Base-by-base conservation (phyloP, 441 rosid genomes). In the Geranium incanum region DNA sequence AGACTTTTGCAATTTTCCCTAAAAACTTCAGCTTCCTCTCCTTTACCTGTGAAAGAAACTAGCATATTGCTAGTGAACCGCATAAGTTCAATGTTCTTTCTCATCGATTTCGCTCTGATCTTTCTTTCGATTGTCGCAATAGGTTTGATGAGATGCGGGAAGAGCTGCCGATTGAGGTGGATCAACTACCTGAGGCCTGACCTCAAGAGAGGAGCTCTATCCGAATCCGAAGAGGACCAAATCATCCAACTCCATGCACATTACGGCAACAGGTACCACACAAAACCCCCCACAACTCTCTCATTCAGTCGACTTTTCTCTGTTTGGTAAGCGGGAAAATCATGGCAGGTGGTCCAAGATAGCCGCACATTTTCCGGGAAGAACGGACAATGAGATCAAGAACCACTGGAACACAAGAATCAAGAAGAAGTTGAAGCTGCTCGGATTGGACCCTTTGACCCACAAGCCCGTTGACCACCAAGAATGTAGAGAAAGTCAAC, bases 351-450 rank as follows among this genome's bases (percentile, higher is more conserved):
- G 98, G 98, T 89, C 98, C 0, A 93, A 91, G 79, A 91, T 93
- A 55, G 98, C 98, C 41, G 80, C 98, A 0, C 88, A 91, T 84
- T 85, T 93, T 77, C 88, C 96, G 0, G 98, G 98, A 5, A 87
- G 98, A n/a, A 52, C 60, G 33, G 33, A 28, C 33, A 28, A 28
- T 28, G 33, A 28, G 33, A 28, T 28, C 33, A 28, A 28, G 33
- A 93, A 93, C 67, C 96, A 93, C 28, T 93, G 98, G 98, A 93
- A 91, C 50, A 91, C 97, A 0, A 72, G 88, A 72, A 93, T 93
- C 80, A 93, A 89, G 86, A 93, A 87, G 87, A 88, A 80, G 72
- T 72, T 93, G 45, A 88, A 79, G 86, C 81, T 75, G 23, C 86
- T 85, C 18, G 98, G 93, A 0, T 16, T 89, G 48, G 89, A 88